Evolutionary conservation across 164 flowering plant species (phyloP), one percentile per base, ranked within the genome.

Genomic region (Vitis rotundifolia): DNA sequence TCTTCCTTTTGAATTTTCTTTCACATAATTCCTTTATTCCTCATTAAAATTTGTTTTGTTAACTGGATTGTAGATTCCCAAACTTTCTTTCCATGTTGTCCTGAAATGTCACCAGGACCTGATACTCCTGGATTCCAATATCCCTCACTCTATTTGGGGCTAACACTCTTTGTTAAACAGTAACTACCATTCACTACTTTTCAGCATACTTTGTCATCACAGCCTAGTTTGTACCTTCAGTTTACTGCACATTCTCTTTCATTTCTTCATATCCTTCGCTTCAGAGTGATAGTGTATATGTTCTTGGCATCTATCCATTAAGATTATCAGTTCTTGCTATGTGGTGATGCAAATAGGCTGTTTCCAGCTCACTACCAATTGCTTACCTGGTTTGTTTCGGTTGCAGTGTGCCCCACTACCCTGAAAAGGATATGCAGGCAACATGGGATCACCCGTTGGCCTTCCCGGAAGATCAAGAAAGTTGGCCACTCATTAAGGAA

Each of bases 391-490:
- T 59, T 60, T 65, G 52, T 59, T 62, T 31, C 9, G 7, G 15
- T 37, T 71, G 63, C 88, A 89, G 93, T 87, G 67, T 89, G 93
- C 63, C 91, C 93, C 1, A 87, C 93, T 54, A 89, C 93, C 4
- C 77, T 89, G 69, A 89, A 89, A 78, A 74, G 93, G 78, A 89
- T 89, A 76, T 89, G 93, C 83, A 79, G 93, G 73, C 91, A 83
- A 18, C 86, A 89, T 69, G 91, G 93, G 19, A 89, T 89, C 64
- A 78, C 78, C 8, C 82, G 93, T 28, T 89, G 93, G 93, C 93
- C 93, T 69, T 89, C 93, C 47, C 79, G 93, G 48, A 87, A 84
- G 79, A 87, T 89, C 75, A 87, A 86, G 80, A 89, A 89, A 68
- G 93, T 89, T 11, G 88, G 85, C n/a, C 93, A 86, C 72, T 87